Percentiles rank a stretch among this genome's conserved stretches.
These are phyloP conservation scores for Pseudonitzschia multiseries DNA, from an alignment of 108 stramenopile genomes.

Conservation along the genomic window DNA sequence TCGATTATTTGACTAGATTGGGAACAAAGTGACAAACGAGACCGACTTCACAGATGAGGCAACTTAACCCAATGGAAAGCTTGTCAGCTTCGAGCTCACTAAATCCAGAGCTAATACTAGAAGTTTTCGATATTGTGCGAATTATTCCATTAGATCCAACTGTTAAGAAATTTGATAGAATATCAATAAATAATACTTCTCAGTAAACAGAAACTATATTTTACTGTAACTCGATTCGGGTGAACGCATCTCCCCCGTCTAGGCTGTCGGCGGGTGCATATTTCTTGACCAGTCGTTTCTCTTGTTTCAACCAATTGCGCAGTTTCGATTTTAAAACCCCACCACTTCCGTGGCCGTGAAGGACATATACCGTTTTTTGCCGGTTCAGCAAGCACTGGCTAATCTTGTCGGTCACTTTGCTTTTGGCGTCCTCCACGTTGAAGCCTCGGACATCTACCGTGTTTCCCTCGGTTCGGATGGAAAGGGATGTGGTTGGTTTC, in stretches of 20 bases:
- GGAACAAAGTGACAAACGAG: no score
- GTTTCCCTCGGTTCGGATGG: constrained; percentile 76
- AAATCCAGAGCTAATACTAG: no score
- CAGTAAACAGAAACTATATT: no score
- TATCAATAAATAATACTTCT: no score
- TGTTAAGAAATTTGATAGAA: no score
- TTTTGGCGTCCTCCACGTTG: constrained; percentile 78
- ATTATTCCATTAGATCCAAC: no score
- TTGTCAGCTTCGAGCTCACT: no score
- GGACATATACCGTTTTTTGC: constrained; percentile 52
- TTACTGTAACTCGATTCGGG: constrained; percentile 53
- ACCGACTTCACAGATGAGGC: no score
- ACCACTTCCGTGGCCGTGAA: constrained; percentile 84
- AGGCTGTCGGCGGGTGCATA: constrained; percentile 62
- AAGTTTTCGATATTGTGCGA: no score
- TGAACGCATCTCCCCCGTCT: constrained; percentile 89
- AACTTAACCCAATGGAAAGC: no score
- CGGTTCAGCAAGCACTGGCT: constrained; percentile 49
- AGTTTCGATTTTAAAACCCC: constrained; percentile 77
- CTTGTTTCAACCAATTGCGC: constrained; percentile 60
- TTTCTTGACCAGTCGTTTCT: constrained; percentile 57
- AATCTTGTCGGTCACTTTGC: constrained; percentile 55
- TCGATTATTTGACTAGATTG: no score
- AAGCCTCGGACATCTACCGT: constrained; percentile 86
- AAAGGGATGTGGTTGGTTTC: constrained; percentile 12